Evolutionary conservation across 768 basidiomycete species (phyloP).

Genomic region (Suillus cothurnatus): DNA sequence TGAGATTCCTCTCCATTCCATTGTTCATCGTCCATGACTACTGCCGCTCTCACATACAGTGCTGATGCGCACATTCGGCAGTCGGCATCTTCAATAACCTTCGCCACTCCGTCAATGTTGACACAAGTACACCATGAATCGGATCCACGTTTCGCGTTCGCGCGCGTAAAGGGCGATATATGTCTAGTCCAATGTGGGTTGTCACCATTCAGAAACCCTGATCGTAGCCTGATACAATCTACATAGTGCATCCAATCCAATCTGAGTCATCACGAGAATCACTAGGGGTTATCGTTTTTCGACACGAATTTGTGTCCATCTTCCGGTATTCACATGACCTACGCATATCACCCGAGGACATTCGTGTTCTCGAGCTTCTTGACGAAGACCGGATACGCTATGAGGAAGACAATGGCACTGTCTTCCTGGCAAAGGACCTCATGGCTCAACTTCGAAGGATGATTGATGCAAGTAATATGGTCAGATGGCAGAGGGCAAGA

Average conservation of each 20-base stretch:
- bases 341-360: constrained; percentile 36
- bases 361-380: constrained; percentile 54
- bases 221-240: neutral
- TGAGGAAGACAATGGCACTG: constrained; percentile 60
- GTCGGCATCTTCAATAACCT: constrained; percentile 14
- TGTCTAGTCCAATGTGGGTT: constrained; percentile 34
- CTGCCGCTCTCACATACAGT: neutral
- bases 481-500: constrained; percentile 15
- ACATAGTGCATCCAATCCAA: constrained; percentile 2
- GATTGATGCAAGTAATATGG: constrained; percentile 26
- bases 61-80: neutral
- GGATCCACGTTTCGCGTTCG: constrained; percentile 41
- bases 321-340: constrained; percentile 58
- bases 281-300: constrained; percentile 31
- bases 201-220: neutral
- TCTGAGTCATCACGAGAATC: constrained; percentile 15
- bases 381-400: constrained; percentile 50
- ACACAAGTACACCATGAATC: constrained; percentile 15
- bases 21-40: constrained; percentile 1
- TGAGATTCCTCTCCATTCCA: neutral
- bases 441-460: constrained; percentile 31
- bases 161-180: constrained; percentile 25
- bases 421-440: constrained; percentile 56
- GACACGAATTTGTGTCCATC: constrained; percentile 65
- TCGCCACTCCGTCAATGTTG: constrained; percentile 21